A percentile compares a stretch with the other conserved stretches of the same genome.
phyloP scores from a whole-genome alignment of 805 yeast genomes.

The Metschnikowia amazonensis region DNA sequence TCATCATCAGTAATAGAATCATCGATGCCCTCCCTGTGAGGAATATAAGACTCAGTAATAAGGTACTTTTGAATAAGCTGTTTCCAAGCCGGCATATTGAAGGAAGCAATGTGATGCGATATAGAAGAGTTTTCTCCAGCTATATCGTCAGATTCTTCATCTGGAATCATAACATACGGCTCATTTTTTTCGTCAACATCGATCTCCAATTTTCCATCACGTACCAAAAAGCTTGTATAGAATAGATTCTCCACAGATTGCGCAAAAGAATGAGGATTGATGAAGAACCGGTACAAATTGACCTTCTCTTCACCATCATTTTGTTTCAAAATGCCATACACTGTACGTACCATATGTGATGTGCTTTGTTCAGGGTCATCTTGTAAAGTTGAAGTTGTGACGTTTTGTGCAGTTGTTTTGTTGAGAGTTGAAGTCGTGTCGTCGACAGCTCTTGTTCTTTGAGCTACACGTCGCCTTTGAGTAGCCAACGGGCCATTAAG shows the following conservation, averaged over 20 bases:
- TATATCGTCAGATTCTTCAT: constrained; percentile 21
- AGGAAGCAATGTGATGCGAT: constrained; percentile 64
- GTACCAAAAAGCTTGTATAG: constrained; percentile 72
- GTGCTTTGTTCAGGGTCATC: constrained; percentile 56
- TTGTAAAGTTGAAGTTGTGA: constrained; percentile 49
- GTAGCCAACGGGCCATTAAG: constrained; percentile 68
- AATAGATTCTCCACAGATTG: constrained; percentile 83
- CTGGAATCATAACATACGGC: constrained; percentile 37
- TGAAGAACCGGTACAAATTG: constrained; percentile 59
- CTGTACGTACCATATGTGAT: constrained; percentile 55
- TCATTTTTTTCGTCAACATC: constrained; percentile 46
- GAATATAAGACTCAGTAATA: constrained; percentile 54
- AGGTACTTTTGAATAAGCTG: constrained; percentile 49
- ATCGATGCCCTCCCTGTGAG: constrained; percentile 30
- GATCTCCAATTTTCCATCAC: constrained; percentile 62
- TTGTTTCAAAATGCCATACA: constrained; percentile 40
- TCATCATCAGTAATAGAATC: constrained; percentile 9
- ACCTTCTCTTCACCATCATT: constrained; percentile 36
- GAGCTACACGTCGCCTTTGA: constrained; percentile 46
- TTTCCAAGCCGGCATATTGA: constrained; percentile 67
- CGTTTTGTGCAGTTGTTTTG: constrained; percentile 45
- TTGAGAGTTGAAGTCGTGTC: constrained; percentile 38
- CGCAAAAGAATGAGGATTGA: constrained; percentile 73
- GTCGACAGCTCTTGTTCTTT: constrained; percentile 32
- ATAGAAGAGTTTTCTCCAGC: not conserved